A percentile compares a stretch with the other conserved stretches of the same genome.
Evolutionary conservation across 768 basidiomycete species (phyloP).

Genomic region (Hydnomerulius pinastri): DNA sequence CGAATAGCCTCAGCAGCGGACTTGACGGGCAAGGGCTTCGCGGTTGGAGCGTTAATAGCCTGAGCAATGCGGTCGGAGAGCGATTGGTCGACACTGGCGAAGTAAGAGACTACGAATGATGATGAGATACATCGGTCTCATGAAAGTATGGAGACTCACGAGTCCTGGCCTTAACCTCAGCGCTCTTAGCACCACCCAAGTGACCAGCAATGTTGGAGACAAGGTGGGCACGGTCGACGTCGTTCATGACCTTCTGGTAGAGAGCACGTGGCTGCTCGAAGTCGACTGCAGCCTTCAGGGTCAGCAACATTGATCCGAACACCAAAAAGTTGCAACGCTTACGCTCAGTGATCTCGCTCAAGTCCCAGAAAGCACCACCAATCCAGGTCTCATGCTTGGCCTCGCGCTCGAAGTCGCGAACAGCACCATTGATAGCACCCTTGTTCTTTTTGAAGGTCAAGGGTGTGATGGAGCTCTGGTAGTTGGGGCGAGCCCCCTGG

Average conservation of each 20-base stretch:
- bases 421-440: constrained; percentile 44
- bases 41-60: constrained; percentile 60
- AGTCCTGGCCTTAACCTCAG: constrained; percentile 61
- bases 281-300: constrained; percentile 52
- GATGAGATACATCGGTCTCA: background rate
- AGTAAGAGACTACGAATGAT: constrained; percentile 60
- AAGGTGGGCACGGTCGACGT: constrained; percentile 58
- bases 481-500: constrained; percentile 87
- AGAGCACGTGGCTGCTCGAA: constrained; percentile 81
- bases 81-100: constrained; percentile 74
- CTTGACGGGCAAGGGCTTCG: constrained; percentile 62
- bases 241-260: constrained; percentile 68
- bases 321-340: constrained; percentile 30
- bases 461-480: constrained; percentile 76
- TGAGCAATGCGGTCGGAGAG: constrained; percentile 79
- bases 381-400: constrained; percentile 74
- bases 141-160: constrained; percentile 45
- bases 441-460: constrained; percentile 59
- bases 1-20: constrained; percentile 57
- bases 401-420: constrained; percentile 39
- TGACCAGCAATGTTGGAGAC: constrained; percentile 69
- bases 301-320: background rate
- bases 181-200: constrained; percentile 60
- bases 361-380: constrained; percentile 65
- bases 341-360: constrained; percentile 82